Base-by-base conservation (phyloP, 148 eudicot species). In the Fagopyrum esculentum region DNA sequence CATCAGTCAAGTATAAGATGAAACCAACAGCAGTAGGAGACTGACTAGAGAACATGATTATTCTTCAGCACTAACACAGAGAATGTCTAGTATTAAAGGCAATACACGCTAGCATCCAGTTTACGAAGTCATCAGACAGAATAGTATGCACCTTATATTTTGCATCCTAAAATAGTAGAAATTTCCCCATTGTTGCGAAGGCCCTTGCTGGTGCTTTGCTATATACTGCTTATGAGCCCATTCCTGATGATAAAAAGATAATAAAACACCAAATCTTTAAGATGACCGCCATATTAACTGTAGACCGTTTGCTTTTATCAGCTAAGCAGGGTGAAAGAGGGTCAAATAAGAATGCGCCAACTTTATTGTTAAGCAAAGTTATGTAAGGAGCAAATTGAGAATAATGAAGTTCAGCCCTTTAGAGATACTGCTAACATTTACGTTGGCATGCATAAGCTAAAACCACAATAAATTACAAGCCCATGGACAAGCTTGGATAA, bases 101-200 rank as follows among this genome's bases (percentile, higher is more conserved):
- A 19, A 7, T 59, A 12, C 11, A 4, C 8, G 64, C 64, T 35
- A 59, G 35, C 66, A 59, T 2, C 2, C 40, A 59, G 66, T 8
- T 7, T 59, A 11, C 11, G 12, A 29, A 29, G 66, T 22, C 26
- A 11, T 60, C 26, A 35, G 19, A 9, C 8, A 9, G 13, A 43
- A 46, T 45, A 48, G 19, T 8, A 13, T 70, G 40, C 50, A 89
- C 99, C 96, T 90, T 82, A 95, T 92, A 77, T 89, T 90, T 76
- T 92, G 97, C 99, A 95, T 95, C 81, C 99, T 86, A 47, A 95
- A 95, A 83, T 95, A 95, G 85, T 86, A 87, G 83, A 92, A 95
- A 85, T 92, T 95, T 50, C 99, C 99, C 99, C 99, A 95, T 75
- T 95, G 93, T 78, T 95, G 97, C 74, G 99, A 90, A 81, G 99